Evolutionary conservation across 2,329 filamentous ascomycete genomes (phyloP).

Genomic region (Pyrenochaeta sp.): DNA sequence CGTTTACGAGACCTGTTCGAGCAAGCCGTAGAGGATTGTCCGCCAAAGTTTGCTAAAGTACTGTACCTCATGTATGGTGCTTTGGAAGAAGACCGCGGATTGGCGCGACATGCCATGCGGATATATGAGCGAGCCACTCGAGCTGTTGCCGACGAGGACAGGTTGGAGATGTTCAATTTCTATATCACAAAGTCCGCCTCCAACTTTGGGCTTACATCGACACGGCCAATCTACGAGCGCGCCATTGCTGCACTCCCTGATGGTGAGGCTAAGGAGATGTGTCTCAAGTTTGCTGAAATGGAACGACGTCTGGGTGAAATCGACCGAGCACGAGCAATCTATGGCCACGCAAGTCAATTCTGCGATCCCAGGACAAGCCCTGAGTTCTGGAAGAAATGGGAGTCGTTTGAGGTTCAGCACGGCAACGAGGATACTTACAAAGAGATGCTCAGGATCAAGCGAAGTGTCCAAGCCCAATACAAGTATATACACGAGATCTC

Average conservation of each 20-base stretch:
- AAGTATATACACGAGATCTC: conserved; percentile 64
- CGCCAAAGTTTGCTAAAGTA: conserved; percentile 93
- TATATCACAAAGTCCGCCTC: conserved; percentile 99
- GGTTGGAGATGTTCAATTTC: conserved; percentile 98
- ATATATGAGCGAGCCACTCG: conserved; percentile 98
- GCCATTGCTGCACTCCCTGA: conserved; percentile 94
- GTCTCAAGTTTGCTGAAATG: conserved; percentile 98
- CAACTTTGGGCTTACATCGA: conserved; percentile 96
- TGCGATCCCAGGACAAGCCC: conserved; percentile 92
- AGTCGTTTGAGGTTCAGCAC: conserved; percentile 95
- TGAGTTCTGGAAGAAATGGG: conserved; percentile 96
- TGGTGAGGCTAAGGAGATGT: conserved; percentile 94
- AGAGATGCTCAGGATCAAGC: conserved; percentile 97
- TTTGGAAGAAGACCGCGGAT: conserved; percentile 91
- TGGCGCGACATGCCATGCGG: conserved; percentile 96
- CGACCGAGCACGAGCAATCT: conserved; percentile 92
- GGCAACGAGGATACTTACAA: conserved; percentile 99
- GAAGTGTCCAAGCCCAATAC: conserved; percentile 96
- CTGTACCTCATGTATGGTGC: conserved; percentile 99
- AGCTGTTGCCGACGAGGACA: conserved; percentile 92
- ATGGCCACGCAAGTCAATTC: conserved; percentile 95
- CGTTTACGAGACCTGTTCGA: conserved; percentile 94
- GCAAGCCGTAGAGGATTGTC: conserved; percentile 93
- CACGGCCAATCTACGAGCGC: conserved; percentile 92
- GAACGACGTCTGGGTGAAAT: conserved; percentile 91